A percentile compares a stretch with the other conserved stretches of the same genome.
These are phyloP conservation scores for Neostapfia colusana DNA, from an alignment of 176 grass and related monocot species.

Conservation along the genomic window DNA sequence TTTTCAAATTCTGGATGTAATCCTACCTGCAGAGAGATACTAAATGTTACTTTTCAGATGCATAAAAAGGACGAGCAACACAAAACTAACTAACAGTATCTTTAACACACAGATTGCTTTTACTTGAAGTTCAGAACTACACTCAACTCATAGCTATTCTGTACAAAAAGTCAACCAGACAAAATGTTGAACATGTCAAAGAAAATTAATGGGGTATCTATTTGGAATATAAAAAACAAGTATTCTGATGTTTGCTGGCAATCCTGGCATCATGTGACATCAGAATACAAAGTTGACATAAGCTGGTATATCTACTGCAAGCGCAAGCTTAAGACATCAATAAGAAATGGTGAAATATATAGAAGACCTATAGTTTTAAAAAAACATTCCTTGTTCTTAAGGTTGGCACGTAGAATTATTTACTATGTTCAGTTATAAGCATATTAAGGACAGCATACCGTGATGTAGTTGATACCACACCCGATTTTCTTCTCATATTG, in stretches of 20 bases:
- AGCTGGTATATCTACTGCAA: not conserved
- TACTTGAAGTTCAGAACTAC: not conserved
- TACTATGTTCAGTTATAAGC: not conserved
- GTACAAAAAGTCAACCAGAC: not conserved
- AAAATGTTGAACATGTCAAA: not conserved
- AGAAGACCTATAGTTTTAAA: not conserved
- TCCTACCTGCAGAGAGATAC: conserved; percentile 62
- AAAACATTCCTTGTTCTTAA: not conserved
- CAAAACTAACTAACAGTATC: not conserved
- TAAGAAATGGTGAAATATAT: not conserved
- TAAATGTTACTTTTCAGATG: conserved; percentile 18
- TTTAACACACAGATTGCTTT: not conserved
- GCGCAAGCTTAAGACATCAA: conserved; percentile 3
- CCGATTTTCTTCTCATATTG: conserved; percentile 93
- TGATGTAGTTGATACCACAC: conserved; percentile 84
- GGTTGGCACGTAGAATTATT: not conserved
- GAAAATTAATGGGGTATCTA: not conserved
- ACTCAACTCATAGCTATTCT: not conserved
- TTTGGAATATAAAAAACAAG: not conserved
- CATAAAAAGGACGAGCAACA: not conserved
- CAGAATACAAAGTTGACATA: conserved; percentile 10
- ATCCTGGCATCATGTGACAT: not conserved
- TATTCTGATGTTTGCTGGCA: conserved; percentile 12
- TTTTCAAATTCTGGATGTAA: conserved; percentile 85
- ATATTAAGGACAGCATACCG: conserved; percentile 44